phyloP scores from a whole-genome alignment of 306 rosid genomes.

The Mucuna pruriens region DNA sequence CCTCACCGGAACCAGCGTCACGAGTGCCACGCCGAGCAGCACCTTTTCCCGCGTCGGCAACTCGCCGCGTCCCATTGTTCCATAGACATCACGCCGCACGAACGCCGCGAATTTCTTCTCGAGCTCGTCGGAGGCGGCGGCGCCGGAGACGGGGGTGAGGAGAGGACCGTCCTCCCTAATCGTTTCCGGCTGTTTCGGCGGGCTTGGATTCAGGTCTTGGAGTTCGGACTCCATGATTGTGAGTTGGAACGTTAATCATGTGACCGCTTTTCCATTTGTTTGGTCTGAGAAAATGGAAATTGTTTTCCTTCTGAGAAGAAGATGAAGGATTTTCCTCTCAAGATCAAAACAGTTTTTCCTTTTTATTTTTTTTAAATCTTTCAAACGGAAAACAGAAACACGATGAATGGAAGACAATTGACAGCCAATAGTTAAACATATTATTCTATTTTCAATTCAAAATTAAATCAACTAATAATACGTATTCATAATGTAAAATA shows the following conservation, averaged over 20 bases:
- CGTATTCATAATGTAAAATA: no score
- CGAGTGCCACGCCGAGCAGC: slow-evolving; percentile 62
- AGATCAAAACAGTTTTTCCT: background rate
- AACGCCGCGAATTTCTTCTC: slow-evolving; percentile 78
- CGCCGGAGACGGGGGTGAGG: slow-evolving; percentile 45
- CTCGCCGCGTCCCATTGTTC: slow-evolving; percentile 78
- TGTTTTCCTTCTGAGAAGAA: background rate
- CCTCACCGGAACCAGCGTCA: slow-evolving; percentile 80
- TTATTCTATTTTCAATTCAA: background rate
- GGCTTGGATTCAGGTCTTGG: slow-evolving; percentile 44
- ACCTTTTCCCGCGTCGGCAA: slow-evolving; percentile 75
- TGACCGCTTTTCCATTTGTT: background rate
- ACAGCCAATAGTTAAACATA: background rate
- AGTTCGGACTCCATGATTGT: slow-evolving; percentile 55
- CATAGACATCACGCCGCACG: slow-evolving; percentile 76
- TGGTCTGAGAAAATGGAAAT: background rate
- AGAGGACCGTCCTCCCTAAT: slow-evolving; percentile 64
- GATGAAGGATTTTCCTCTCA: background rate
- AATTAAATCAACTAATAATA: no score
- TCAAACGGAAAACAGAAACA: background rate
- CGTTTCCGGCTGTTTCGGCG: slow-evolving; percentile 41
- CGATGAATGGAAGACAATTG: background rate
- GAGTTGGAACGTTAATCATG: background rate
- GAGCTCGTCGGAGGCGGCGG: slow-evolving; percentile 49
- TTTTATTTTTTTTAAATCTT: no score